Evolutionary conservation across 495 filamentous ascomycete species (phyloP).

Genomic region (Aspergillus kassunensis): DNA sequence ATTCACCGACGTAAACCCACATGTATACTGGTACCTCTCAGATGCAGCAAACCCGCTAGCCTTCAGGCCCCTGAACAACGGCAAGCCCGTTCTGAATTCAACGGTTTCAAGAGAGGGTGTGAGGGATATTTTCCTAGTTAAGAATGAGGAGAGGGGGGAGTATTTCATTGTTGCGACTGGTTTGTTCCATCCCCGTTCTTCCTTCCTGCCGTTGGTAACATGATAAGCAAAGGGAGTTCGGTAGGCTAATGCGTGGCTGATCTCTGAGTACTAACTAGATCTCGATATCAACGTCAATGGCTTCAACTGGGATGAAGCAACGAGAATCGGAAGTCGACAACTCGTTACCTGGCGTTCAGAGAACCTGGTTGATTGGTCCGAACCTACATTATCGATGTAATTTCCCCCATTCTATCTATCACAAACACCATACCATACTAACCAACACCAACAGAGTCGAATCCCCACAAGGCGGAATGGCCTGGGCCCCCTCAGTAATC

Average conservation of each 20-base stretch:
- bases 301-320: slow-evolving; percentile 12
- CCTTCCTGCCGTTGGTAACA: neutral
- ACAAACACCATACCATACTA: neutral
- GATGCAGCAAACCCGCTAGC: neutral
- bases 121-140: slow-evolving; percentile 6
- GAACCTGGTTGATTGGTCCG: slow-evolving; percentile 12
- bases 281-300: slow-evolving; percentile 13
- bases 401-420: neutral
- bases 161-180: slow-evolving; percentile 11
- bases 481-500: slow-evolving; percentile 10
- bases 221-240: neutral
- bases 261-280: neutral
- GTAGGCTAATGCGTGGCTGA: too few species aligned
- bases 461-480: slow-evolving; percentile 6
- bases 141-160: slow-evolving; percentile 2
- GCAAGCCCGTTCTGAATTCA: neutral
- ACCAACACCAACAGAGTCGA: slow-evolving; percentile 2
- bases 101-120: slow-evolving; percentile 1
- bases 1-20: slow-evolving; percentile 6
- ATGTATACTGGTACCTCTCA: slow-evolving; percentile 12
- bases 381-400: slow-evolving; percentile 6
- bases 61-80: slow-evolving; percentile 8
- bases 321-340: neutral
- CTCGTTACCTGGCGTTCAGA: slow-evolving; percentile 1
- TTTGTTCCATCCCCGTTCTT: neutral